Conservation (phyloP, 441 rosid genomes). For the Arabidopsis hybrid region DNA sequence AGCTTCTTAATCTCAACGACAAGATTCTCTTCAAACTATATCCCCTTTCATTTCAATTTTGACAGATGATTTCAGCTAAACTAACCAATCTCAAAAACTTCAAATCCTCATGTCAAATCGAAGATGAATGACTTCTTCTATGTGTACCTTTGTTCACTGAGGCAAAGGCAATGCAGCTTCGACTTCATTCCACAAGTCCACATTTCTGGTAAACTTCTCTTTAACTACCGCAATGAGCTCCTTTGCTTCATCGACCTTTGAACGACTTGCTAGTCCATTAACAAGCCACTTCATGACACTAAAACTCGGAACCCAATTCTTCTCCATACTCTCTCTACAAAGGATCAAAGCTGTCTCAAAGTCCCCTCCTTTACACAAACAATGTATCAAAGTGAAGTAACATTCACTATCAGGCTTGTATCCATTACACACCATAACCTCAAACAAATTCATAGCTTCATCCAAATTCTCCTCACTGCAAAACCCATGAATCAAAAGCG, state of each 20-base stretch:
- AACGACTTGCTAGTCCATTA: slow-evolving; percentile 58
- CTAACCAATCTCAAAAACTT: slow-evolving; percentile 1
- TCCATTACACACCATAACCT: slow-evolving; percentile 57
- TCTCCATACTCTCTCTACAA: slow-evolving; percentile 67
- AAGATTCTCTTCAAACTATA: background rate
- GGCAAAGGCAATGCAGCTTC: slow-evolving; percentile 61
- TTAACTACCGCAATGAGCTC: slow-evolving; percentile 60
- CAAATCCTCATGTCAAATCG: background rate
- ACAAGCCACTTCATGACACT: slow-evolving; percentile 73
- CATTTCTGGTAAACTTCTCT: slow-evolving; percentile 56
- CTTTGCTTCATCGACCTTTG: slow-evolving; percentile 71
- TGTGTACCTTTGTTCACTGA: slow-evolving; percentile 36
- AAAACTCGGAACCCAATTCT: slow-evolving; percentile 75
- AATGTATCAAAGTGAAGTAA: slow-evolving; percentile 60
- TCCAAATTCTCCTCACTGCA: slow-evolving; percentile 68
- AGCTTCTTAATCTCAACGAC: background rate
- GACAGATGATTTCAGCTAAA: background rate
- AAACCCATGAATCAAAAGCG: slow-evolving; percentile 77
- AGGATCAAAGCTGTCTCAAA: slow-evolving; percentile 65
- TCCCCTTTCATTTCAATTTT: background rate
- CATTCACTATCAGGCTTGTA: slow-evolving; percentile 53
- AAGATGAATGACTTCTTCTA: background rate
- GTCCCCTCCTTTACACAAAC: slow-evolving; percentile 62
- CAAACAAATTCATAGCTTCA: slow-evolving; percentile 68
- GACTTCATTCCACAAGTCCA: slow-evolving; percentile 70